A percentile compares a stretch with the other conserved stretches of the same genome.
Conservation (phyloP, 2,329 filamentous ascomycete genomes). For the Alternaria tenuissima region DNA sequence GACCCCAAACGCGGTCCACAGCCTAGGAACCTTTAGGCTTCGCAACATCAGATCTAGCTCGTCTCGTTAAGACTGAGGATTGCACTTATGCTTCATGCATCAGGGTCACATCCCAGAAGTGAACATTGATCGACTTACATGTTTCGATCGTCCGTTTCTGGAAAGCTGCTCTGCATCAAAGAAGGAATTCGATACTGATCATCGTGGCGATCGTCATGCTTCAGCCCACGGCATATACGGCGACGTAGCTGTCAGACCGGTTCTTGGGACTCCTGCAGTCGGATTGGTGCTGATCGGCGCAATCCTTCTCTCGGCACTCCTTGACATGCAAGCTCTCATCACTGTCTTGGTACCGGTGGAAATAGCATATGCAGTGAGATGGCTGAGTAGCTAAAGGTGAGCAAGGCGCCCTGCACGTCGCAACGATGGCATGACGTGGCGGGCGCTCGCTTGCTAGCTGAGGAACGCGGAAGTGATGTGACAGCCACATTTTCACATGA, state of each 20-base stretch:
- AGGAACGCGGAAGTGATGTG: slow-evolving; percentile 9
- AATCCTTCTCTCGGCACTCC: background rate
- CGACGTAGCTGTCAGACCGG: slow-evolving; percentile 14
- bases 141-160: slow-evolving; percentile 7
- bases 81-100: slow-evolving; percentile 13
- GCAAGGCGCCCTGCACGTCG: slow-evolving; percentile 9
- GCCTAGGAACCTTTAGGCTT: background rate
- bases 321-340: background rate
- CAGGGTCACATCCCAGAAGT: background rate
- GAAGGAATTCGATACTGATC: slow-evolving; percentile 16
- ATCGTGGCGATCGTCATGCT: slow-evolving; percentile 13
- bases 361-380: slow-evolving; percentile 6
- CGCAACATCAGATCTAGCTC: background rate
- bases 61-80: background rate
- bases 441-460: slow-evolving; percentile 14
- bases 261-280: slow-evolving; percentile 9
- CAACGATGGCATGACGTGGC: slow-evolving; percentile 15
- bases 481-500: slow-evolving; percentile 6
- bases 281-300: slow-evolving; percentile 7
- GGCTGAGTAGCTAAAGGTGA: slow-evolving; percentile 6
- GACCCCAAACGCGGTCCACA: background rate
- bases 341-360: background rate
- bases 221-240: slow-evolving; percentile 2
- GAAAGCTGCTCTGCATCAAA: slow-evolving; percentile 4
- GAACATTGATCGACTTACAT: background rate